Conservation (phyloP, 345 rosid genomes). For the Eucalyptus marginata region DNA sequence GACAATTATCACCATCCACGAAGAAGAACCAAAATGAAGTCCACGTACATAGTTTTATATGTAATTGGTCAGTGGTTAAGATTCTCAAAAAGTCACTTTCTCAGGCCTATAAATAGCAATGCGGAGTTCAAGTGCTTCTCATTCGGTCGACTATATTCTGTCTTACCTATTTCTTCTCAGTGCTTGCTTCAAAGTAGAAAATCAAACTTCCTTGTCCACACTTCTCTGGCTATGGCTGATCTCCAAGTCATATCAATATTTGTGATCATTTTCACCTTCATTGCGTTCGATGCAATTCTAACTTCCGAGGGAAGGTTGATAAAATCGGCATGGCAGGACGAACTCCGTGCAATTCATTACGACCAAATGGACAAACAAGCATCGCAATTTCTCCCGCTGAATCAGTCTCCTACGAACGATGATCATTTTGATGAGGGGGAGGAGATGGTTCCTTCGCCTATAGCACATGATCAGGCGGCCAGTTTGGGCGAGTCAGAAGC, state of each 20-base stretch:
- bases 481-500: no score
- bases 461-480: not conserved
- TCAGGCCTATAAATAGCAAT: not conserved
- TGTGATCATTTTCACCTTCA: conserved; percentile 5
- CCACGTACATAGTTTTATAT: not conserved
- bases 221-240: conserved; percentile 5
- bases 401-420: not conserved
- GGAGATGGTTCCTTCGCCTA: not conserved
- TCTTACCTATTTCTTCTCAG: not conserved
- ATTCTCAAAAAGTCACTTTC: not conserved
- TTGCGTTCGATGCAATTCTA: conserved; percentile 3
- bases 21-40: not conserved
- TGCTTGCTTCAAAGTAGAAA: not conserved
- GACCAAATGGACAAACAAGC: not conserved
- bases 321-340: no score
- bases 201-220: no score
- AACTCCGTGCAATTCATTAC: not conserved
- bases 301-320: not conserved
- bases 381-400: not conserved
- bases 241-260: not conserved
- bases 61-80: not conserved
- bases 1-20: not conserved
- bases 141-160: not conserved
- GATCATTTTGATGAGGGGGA: not conserved
- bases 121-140: not conserved